phyloP scores from a whole-genome alignment of 176 grass and related monocot genomes.

The Aegilops sharonensis region DNA sequence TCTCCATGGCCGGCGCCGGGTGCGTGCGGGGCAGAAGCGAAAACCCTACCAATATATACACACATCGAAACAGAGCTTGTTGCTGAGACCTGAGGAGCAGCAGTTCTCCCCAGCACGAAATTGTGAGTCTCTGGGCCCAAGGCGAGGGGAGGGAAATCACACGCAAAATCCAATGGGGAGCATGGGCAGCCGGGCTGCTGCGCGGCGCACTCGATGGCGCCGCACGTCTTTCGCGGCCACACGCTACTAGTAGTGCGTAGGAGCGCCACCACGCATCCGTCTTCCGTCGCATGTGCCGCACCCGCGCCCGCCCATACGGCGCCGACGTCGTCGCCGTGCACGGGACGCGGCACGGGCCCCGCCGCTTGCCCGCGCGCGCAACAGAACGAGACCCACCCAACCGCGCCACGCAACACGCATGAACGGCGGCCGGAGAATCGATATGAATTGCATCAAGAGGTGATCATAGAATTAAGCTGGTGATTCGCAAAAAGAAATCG shows the following conservation, averaged over 20 bases:
- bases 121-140: not conserved
- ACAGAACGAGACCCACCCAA: not conserved
- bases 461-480: not conserved
- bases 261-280: not conserved
- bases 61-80: too few species aligned
- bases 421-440: not conserved
- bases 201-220: conserved; percentile 8
- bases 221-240: conserved; percentile 8
- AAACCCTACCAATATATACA: too few species aligned
- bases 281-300: not conserved
- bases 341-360: not conserved
- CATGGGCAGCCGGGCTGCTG: too few species aligned
- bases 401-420: not conserved
- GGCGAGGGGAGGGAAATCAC: not conserved
- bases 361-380: not conserved
- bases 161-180: not conserved
- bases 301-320: not conserved
- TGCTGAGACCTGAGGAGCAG: too few species aligned
- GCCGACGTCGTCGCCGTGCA: not conserved
- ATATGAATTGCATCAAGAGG: not conserved
- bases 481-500: too few species aligned
- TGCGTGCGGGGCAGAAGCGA: too few species aligned
- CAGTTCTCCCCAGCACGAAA: not conserved
- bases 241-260: not conserved
- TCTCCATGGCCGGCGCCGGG: not conserved